phyloP scores from a whole-genome alignment of 441 rosid genomes.

The Adansonia madagascariensis region DNA sequence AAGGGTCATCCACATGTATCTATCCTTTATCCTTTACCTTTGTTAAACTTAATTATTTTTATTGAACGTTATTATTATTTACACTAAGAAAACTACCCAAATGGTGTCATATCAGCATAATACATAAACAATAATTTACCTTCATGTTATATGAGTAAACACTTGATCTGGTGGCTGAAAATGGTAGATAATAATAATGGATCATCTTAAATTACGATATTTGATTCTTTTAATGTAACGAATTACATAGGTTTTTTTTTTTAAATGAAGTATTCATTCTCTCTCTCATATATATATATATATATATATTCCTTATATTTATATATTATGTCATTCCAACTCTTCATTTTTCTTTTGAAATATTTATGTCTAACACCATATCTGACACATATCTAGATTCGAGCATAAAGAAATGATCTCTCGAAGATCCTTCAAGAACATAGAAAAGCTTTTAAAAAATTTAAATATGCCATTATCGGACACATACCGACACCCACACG shows the following conservation, averaged over 20 bases:
- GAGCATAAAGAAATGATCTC: too few relatives aligned
- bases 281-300: neutral
- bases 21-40: neutral
- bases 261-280: neutral
- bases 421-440: too few relatives aligned
- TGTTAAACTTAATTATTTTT: neutral
- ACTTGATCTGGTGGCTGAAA: constrained; percentile 9
- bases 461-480: too few relatives aligned
- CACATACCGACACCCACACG: too few relatives aligned
- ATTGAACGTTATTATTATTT: neutral
- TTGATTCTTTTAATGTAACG: neutral
- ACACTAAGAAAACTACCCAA: neutral
- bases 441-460: too few relatives aligned
- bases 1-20: neutral
- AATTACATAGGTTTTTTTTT: neutral
- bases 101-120: neutral
- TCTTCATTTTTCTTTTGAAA: too few relatives aligned
- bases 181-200: neutral
- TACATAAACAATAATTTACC: neutral
- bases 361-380: too few relatives aligned
- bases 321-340: too few relatives aligned
- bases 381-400: too few relatives aligned
- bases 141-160: constrained; percentile 12
- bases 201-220: constrained; percentile 4
- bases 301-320: too few relatives aligned